Evolutionary conservation across 2,329 filamentous ascomycete genomes (phyloP).

Genomic region (Tolypocladium inflatum): DNA sequence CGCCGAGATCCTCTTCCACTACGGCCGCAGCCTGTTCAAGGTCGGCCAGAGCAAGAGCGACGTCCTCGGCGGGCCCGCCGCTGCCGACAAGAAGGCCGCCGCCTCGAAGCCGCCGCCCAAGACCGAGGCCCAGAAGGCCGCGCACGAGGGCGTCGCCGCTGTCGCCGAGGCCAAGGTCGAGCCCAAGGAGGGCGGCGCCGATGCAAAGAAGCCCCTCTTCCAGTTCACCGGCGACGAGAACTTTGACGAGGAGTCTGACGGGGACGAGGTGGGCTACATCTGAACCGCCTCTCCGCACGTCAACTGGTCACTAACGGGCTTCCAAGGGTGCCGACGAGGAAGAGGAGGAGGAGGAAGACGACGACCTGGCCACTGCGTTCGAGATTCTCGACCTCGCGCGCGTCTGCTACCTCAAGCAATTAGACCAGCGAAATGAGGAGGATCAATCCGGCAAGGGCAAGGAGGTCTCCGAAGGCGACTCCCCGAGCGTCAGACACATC

Average conservation of each 20-base stretch:
- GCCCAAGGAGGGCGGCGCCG: slow-evolving; percentile 21
- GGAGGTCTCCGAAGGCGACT: slow-evolving; percentile 28
- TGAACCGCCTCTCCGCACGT: background rate
- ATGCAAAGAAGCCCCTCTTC: slow-evolving; percentile 66
- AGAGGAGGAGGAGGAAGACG: slow-evolving; percentile 51
- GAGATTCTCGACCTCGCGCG: slow-evolving; percentile 76
- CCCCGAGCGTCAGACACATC: slow-evolving; percentile 43
- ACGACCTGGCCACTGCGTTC: slow-evolving; percentile 71
- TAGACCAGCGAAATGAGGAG: slow-evolving; percentile 27
- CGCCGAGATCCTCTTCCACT: slow-evolving; percentile 87
- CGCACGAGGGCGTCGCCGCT: slow-evolving; percentile 35
- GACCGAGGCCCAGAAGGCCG: slow-evolving; percentile 30
- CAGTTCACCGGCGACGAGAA: slow-evolving; percentile 93
- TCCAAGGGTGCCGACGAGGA: slow-evolving; percentile 21
- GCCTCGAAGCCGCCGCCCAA: slow-evolving; percentile 30
- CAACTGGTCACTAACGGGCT: slow-evolving; percentile 1
- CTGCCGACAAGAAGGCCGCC: slow-evolving; percentile 40
- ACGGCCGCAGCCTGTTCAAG: slow-evolving; percentile 88
- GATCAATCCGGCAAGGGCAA: slow-evolving; percentile 32
- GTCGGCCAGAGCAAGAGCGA: slow-evolving; percentile 92
- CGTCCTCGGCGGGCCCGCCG: slow-evolving; percentile 75
- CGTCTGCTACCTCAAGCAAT: slow-evolving; percentile 49
- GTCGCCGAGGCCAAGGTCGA: slow-evolving; percentile 29
- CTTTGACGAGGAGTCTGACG: slow-evolving; percentile 71
- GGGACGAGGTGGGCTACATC: slow-evolving; percentile 34